Evolutionary conservation across 805 yeast genomes (phyloP), one percentile per base, ranked within the genome.

Genomic region (Candida yuanshanica): DNA sequence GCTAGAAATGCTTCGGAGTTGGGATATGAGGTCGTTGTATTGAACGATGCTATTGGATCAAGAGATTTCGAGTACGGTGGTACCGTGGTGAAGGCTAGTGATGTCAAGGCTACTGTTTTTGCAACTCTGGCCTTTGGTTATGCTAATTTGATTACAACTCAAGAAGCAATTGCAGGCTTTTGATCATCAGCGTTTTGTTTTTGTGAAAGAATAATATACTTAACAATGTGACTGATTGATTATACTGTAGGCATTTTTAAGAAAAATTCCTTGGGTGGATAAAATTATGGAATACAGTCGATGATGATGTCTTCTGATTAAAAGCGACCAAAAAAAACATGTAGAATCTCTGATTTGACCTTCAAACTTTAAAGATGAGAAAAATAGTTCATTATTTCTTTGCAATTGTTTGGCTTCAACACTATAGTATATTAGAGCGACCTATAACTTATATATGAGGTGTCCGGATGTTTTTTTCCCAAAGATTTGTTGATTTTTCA

Each of bases 31-130:
- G 46, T 48, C 3, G 34, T 29, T 9, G 25, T 44, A 4, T 35
- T 46, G 31, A 49, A 36, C 29, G 55, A 51, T 39, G 49, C 53
- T 4, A 44, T 51, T 29, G 40, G 52, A 4, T 43, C 50, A 4
- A 44, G 45, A 31, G 51, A 40, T 22, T 44, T 44, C 23, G 50
- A 47, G 17, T 51, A 16, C 23, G 50, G 46, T 38, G 53, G 48
- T 9, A 34, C 37, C 10, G 45, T 27, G 5, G 53, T 37, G 5
- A 37, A 26, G 7, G 43, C 39, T 16, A 36, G 39, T 11, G 42
- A 43, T 20, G 49, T 49, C 5, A 34, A 42, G 10, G 35, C 44
- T 12, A 22, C 49, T 2, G 37, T 46, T 8, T 49, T 49, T 25
- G 53, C 53, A 2, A 48, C 52, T 21, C 38, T 51, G 33, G 38